Base-by-base conservation (phyloP, 176 grass and related monocot species). In the Juncus effusus region DNA sequence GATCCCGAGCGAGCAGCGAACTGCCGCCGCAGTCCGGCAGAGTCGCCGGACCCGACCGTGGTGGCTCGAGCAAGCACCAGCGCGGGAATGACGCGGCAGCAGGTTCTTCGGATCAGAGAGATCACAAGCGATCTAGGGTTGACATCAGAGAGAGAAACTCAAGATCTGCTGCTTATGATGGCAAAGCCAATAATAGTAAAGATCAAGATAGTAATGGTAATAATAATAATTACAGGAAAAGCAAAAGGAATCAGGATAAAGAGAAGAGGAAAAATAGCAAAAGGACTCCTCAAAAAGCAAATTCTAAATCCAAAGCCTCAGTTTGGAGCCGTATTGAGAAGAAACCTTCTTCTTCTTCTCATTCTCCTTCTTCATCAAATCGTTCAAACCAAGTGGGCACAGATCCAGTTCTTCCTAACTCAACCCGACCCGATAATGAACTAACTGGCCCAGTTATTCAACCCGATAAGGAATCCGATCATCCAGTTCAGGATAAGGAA, bases 261-360 rank as follows among this genome's bases (percentile, higher is more conserved):
- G 70, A 81, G 77, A 58, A 86, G 78, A 63, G 81, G 82, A 71
- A 97, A 84, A 70, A 67, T 82, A 15, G 65, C 60, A 19, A 61
- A 74, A 74, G 12, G 42, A 69, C 36, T 76, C 79, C 7, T 42
- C 70, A 42, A 42, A 51, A 42, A 59, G 16, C 28, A 79, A 63
- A 47, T 1, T 72, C 82, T 35, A 73, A 84, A 35, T 66, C 68
- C 1, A 97, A 85, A 51, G 45, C 92, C 13, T 93, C 88, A 77
- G 94, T 93, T 11, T 97, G 94, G 94, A 82, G 82, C 54, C 77
- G 94, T 42, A 89, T 97, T 15, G 88, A 92, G 62, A 85, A 92
- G 67, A 84, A 81, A 37, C 78, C 85, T 13, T 40, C 78, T 0
- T 51, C 56, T 28, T 28, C 28, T 62, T 50, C 40, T 42, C 53